Conservation (phyloP, 495 filamentous ascomycete genomes). For the Annulohypoxylon moriforme region DNA sequence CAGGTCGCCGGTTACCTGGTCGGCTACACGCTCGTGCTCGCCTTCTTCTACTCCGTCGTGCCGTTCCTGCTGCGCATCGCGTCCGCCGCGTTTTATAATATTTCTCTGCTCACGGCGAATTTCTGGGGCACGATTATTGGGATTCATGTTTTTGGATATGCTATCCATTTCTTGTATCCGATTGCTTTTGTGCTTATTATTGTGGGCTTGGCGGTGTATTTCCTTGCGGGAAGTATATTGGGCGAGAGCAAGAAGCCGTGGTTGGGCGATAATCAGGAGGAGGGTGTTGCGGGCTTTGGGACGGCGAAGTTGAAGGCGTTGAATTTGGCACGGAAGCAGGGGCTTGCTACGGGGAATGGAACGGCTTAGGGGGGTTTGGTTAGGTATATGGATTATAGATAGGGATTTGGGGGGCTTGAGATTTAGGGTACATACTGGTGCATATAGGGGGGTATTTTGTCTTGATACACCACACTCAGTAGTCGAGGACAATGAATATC, state of each 20-base stretch:
- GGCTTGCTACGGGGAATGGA: slow-evolving; percentile 27
- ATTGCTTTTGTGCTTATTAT: slow-evolving; percentile 95
- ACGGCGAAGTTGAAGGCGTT: slow-evolving; percentile 87
- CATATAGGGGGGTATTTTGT: too few species aligned
- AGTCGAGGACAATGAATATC: too few species aligned
- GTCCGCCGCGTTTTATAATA: slow-evolving; percentile 95
- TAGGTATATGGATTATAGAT: neutral
- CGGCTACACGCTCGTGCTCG: slow-evolving; percentile 86
- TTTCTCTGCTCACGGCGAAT: slow-evolving; percentile 91
- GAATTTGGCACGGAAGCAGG: slow-evolving; percentile 59
- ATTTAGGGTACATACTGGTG: neutral
- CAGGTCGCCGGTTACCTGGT: slow-evolving; percentile 81
- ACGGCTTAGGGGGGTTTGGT: slow-evolving; percentile 14
- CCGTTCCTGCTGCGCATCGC: slow-evolving; percentile 89
- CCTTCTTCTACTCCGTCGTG: slow-evolving; percentile 86
- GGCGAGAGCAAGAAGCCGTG: slow-evolving; percentile 97
- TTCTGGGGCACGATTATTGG: slow-evolving; percentile 98
- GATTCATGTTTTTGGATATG: slow-evolving; percentile 81
- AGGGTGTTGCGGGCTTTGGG: slow-evolving; percentile 82
- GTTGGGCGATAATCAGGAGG: slow-evolving; percentile 86
- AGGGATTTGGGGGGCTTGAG: neutral
- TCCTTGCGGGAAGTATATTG: slow-evolving; percentile 76
- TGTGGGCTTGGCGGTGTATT: slow-evolving; percentile 83
- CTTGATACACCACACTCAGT: too few species aligned
- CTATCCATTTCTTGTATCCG: slow-evolving; percentile 91